Percentiles rank a stretch among this genome's conserved stretches.
These are phyloP conservation scores for Wallacemonas sp. DNA, from an alignment of 208 protist species.

Conservation along the genomic window DNA sequence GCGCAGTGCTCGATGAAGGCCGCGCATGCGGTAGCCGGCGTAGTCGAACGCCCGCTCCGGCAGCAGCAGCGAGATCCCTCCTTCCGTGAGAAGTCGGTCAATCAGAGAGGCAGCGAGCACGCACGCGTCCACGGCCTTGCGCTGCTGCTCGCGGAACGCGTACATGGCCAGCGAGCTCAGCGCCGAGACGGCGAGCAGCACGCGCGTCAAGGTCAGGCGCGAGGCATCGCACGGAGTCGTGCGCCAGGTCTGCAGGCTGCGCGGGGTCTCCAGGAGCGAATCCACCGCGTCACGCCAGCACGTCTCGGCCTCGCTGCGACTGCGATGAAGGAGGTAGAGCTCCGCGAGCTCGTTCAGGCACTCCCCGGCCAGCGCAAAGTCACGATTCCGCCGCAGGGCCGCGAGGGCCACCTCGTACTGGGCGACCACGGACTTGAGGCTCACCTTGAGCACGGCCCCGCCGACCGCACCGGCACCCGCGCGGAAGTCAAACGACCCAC, in stretches of 20 bases:
- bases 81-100: slow-evolving; percentile 42
- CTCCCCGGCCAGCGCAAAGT: slow-evolving; percentile 65
- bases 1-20: slow-evolving; percentile 17
- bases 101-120: slow-evolving; percentile 53
- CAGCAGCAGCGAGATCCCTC: slow-evolving; percentile 28
- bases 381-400: slow-evolving; percentile 48
- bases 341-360: slow-evolving; percentile 71
- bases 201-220: slow-evolving; percentile 33
- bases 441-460: background rate
- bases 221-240: slow-evolving; percentile 15
- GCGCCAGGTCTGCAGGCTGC: slow-evolving; percentile 57
- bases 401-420: slow-evolving; percentile 47
- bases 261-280: slow-evolving; percentile 59
- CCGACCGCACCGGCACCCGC: slow-evolving; percentile 1
- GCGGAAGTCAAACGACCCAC: background rate
- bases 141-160: slow-evolving; percentile 51
- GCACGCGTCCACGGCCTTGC: slow-evolving; percentile 48
- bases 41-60: slow-evolving; percentile 44
- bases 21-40: slow-evolving; percentile 31
- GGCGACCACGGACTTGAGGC: slow-evolving; percentile 41
- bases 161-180: slow-evolving; percentile 73
- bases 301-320: slow-evolving; percentile 41
- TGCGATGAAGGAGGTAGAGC: slow-evolving; percentile 47
- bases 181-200: slow-evolving; percentile 41
- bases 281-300: slow-evolving; percentile 76